These are phyloP conservation scores for Puccinia coronata DNA, from an alignment of 1,284 basidiomycete species.

Conservation along the genomic window DNA sequence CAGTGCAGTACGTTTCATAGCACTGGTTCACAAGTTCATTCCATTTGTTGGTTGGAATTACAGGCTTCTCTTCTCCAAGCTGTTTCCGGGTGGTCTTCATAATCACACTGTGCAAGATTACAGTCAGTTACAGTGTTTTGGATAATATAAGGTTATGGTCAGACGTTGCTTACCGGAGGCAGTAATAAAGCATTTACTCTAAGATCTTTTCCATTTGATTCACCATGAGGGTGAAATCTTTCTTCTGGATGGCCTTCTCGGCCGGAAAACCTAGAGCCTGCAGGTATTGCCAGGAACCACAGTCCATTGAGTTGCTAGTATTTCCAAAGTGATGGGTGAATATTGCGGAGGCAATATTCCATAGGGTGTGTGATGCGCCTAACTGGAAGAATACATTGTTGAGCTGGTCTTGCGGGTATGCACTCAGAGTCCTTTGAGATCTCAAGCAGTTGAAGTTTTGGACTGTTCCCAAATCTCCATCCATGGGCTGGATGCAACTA, in stretches of 20 bases:
- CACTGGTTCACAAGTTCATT: background rate
- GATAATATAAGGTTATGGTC: background rate
- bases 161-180: background rate
- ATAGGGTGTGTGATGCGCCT: conserved; percentile 8
- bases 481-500: conserved; percentile 6
- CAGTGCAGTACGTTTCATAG: background rate
- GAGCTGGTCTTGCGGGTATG: background rate
- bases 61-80: background rate
- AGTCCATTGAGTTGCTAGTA: background rate
- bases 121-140: background rate
- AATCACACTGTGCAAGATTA: background rate
- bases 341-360: conserved; percentile 6
- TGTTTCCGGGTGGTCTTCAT: conserved; percentile 13
- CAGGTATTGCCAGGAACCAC: background rate
- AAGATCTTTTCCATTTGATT: conserved; percentile 14
- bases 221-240: background rate
- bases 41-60: background rate
- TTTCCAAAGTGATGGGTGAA: background rate
- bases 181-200: conserved; percentile 21
- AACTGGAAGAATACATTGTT: conserved; percentile 11
- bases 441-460: conserved; percentile 6
- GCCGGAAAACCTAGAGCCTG: background rate
- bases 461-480: background rate
- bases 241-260: conserved; percentile 8
- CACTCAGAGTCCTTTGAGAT: background rate